Evolutionary conservation across 1,139 yeast species (phyloP).

Genomic region (Saccharomyces uvarum): DNA sequence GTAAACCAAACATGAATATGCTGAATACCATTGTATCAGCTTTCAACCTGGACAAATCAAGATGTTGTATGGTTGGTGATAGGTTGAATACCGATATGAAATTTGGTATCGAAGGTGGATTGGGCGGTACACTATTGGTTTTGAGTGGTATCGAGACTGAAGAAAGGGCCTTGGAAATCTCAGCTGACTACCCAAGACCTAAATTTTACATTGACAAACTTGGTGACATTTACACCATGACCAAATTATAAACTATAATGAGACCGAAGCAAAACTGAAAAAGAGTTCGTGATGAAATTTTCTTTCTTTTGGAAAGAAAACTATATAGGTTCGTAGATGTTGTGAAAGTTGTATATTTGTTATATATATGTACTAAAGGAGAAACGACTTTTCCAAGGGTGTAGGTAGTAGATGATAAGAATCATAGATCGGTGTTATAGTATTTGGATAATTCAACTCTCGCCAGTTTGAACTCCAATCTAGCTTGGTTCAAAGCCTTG

Average conservation of each 20-base stretch:
- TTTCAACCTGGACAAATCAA: constrained; percentile 44
- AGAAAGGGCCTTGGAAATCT: constrained; percentile 41
- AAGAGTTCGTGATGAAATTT: neutral
- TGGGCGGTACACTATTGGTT: constrained; percentile 72
- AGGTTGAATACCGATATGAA: constrained; percentile 89
- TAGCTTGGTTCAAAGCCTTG: constrained; percentile 53
- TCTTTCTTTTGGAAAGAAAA: neutral
- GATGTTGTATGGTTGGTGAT: constrained; percentile 91
- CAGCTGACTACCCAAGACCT: constrained; percentile 45
- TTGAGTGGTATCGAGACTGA: constrained; percentile 86
- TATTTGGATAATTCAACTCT: constrained; percentile 51
- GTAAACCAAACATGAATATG: constrained; percentile 88
- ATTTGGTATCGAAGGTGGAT: constrained; percentile 81
- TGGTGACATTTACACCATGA: constrained; percentile 65
- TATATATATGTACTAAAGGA: neutral
- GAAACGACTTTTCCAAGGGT: neutral
- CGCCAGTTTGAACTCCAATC: constrained; percentile 50
- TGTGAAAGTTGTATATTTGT: neutral
- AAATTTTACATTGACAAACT: constrained; percentile 63
- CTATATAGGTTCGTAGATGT: neutral
- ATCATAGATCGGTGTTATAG: constrained; percentile 44
- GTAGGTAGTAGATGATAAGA: neutral
- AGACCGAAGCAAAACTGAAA: neutral
- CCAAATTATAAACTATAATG: constrained; percentile 11
- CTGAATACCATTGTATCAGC: constrained; percentile 80